Evolutionary conservation across 306 rosid species (phyloP).

Genomic region (Trifolium repens): DNA sequence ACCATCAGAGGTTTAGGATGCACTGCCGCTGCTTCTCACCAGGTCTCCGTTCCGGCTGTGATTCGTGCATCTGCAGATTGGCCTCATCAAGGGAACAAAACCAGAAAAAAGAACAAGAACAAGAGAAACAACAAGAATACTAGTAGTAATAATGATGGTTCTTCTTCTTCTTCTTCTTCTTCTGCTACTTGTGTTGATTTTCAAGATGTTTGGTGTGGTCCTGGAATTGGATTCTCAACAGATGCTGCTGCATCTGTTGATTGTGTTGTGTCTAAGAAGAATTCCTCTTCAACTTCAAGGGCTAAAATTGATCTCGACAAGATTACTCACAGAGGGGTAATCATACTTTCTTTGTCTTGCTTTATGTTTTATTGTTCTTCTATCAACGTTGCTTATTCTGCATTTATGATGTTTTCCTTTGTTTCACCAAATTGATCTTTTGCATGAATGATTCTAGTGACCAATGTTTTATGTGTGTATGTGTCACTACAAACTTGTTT

Average conservation of each 20-base stretch:
- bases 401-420: constrained; percentile 23
- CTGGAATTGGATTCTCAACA: constrained; percentile 83
- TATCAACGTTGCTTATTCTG: constrained; percentile 7
- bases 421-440: constrained; percentile 18
- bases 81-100: constrained; percentile 59
- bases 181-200: constrained; percentile 56
- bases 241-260: constrained; percentile 85
- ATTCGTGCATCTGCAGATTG: constrained; percentile 90
- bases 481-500: not conserved
- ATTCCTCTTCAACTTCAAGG: constrained; percentile 62
- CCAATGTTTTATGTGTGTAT: not conserved
- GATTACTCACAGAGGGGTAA: constrained; percentile 65
- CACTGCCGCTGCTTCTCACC: constrained; percentile 75
- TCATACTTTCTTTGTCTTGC: not conserved
- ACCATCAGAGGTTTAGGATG: constrained; percentile 84
- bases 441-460: not conserved
- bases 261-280: constrained; percentile 72
- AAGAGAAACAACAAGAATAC: constrained; percentile 23
- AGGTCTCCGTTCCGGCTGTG: constrained; percentile 86
- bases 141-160: too few relatives aligned
- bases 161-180: constrained; percentile 34
- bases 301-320: constrained; percentile 77
- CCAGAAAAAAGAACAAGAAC: constrained; percentile 68
- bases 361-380: not conserved
- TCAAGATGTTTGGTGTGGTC: constrained; percentile 98